Evolutionary conservation across 192 early-diverging fungal genomes (phyloP).

Genomic region (Umbelopsis sp.): DNA sequence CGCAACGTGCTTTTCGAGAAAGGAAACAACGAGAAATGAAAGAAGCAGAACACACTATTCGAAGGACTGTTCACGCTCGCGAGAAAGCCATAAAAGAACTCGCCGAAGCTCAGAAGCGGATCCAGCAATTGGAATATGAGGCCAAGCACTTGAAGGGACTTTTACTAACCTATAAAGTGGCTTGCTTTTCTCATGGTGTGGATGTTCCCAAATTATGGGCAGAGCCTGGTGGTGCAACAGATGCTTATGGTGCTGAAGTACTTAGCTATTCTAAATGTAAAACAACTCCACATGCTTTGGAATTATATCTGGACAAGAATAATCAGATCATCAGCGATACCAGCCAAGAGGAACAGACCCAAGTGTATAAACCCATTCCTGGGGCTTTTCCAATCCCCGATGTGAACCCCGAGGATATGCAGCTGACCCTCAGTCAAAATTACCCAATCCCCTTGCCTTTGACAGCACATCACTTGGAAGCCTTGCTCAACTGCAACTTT

Average conservation of each 20-base stretch:
- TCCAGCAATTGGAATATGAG: slow-evolving; percentile 46
- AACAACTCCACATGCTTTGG: slow-evolving; percentile 19
- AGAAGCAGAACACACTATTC: slow-evolving; percentile 73
- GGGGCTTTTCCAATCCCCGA: slow-evolving; percentile 4
- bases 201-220: slow-evolving; percentile 37
- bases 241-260: neutral
- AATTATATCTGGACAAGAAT: slow-evolving; percentile 24
- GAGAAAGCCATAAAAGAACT: slow-evolving; percentile 49
- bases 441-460: slow-evolving; percentile 6
- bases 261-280: slow-evolving; percentile 13
- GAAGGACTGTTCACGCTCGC: slow-evolving; percentile 61
- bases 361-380: slow-evolving; percentile 19
- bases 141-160: slow-evolving; percentile 51
- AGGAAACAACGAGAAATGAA: slow-evolving; percentile 77
- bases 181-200: slow-evolving; percentile 34
- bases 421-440: neutral
- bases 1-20: slow-evolving; percentile 89
- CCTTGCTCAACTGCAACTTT: slow-evolving; percentile 1
- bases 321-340: slow-evolving; percentile 8
- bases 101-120: slow-evolving; percentile 38
- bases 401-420: slow-evolving; percentile 11
- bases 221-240: slow-evolving; percentile 16
- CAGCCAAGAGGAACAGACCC: neutral
- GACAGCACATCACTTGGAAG: neutral
- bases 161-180: slow-evolving; percentile 37